These are phyloP conservation scores for Triangularia verruculosa DNA, from an alignment of 2,329 filamentous ascomycete genomes.

Conservation along the genomic window DNA sequence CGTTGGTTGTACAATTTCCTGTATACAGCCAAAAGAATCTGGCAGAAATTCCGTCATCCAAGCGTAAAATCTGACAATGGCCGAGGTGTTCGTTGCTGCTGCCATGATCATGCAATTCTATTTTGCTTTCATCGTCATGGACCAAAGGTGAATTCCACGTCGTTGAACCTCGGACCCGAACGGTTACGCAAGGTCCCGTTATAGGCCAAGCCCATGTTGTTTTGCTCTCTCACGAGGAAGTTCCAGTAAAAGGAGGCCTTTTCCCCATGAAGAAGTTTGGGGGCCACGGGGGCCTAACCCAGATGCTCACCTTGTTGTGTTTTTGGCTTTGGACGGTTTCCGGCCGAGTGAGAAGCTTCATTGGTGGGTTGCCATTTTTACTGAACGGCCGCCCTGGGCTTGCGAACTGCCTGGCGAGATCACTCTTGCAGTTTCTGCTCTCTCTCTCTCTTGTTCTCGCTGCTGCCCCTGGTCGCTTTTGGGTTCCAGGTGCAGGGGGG, in stretches of 20 bases:
- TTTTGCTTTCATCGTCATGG: too few species aligned
- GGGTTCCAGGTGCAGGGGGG: conserved; percentile 2
- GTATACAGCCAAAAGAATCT: neutral
- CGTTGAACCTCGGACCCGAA: neutral
- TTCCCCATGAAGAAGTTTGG: neutral
- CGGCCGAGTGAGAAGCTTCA: neutral
- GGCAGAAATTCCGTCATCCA: neutral
- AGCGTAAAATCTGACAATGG: neutral
- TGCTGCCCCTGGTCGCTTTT: conserved; percentile 5
- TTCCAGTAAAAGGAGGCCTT: neutral
- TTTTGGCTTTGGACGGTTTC: neutral
- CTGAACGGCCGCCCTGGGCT: neutral
- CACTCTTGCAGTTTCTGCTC: neutral
- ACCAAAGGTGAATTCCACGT: neutral
- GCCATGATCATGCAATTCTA: neutral
- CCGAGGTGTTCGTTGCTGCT: neutral
- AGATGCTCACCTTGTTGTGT: neutral
- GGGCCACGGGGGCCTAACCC: neutral
- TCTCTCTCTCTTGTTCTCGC: neutral
- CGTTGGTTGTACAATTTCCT: neutral
- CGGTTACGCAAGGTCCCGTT: neutral
- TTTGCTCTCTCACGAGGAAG: neutral
- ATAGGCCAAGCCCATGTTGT: neutral
- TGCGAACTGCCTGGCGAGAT: neutral
- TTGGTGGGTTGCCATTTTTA: neutral